Evolutionary conservation across 2,329 filamentous ascomycete species (phyloP).

Genomic region (Fusarium sp.): DNA sequence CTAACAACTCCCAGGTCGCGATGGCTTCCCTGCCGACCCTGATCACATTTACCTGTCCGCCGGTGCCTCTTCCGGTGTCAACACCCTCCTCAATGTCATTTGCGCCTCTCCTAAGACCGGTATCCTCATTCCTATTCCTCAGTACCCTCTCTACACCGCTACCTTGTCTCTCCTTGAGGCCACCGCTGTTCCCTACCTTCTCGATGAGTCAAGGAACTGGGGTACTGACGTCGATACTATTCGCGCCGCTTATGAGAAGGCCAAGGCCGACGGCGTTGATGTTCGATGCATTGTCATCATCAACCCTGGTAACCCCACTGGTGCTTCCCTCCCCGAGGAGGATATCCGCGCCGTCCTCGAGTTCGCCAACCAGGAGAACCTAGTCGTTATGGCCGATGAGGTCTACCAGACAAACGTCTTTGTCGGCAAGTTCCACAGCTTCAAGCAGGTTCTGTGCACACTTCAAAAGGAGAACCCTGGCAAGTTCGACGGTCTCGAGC

Average conservation of each 20-base stretch:
- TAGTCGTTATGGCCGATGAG: conserved; percentile 94
- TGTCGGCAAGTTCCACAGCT: conserved; percentile 90
- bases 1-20: conserved; percentile 67
- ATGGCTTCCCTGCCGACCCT: conserved; percentile 86
- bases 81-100: conserved; percentile 90
- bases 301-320: conserved; percentile 98
- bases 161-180: conserved; percentile 88
- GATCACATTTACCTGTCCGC: conserved; percentile 89
- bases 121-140: conserved; percentile 93
- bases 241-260: conserved; percentile 76
- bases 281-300: conserved; percentile 96
- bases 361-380: conserved; percentile 83
- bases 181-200: conserved; percentile 89
- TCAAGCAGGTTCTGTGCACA: conserved; percentile 87
- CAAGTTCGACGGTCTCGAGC: conserved; percentile 85
- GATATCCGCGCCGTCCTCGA: conserved; percentile 89
- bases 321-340: conserved; percentile 80
- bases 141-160: conserved; percentile 98
- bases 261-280: conserved; percentile 80
- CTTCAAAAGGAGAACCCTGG: conserved; percentile 80
- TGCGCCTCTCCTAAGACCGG: conserved; percentile 81
- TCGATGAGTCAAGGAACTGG: conserved; percentile 89
- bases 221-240: conserved; percentile 87
- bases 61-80: conserved; percentile 93
- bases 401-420: conserved; percentile 99